Percentiles rank a stretch among this genome's conserved stretches.
phyloP scores from a whole-genome alignment of 805 yeast genomes.

The Kluyveromyces dobzhanskii region DNA sequence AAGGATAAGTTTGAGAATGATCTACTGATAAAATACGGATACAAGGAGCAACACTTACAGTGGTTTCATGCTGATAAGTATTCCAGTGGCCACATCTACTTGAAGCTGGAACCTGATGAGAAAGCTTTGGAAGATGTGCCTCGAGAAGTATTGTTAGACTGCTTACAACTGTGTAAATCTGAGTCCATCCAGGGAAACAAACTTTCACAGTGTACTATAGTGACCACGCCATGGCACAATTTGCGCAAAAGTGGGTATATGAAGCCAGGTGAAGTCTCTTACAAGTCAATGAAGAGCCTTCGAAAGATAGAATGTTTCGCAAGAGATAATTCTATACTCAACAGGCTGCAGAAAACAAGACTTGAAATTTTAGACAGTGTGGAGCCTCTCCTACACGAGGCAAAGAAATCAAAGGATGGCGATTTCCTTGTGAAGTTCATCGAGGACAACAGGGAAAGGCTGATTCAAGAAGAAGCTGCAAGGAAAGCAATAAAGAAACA shows the following conservation, averaged over 20 bases:
- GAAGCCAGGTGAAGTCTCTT: conserved; percentile 76
- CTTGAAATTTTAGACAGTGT: conserved; percentile 37
- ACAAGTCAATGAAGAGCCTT: conserved; percentile 49
- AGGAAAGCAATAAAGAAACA: conserved; percentile 16
- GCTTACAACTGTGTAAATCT: conserved; percentile 68
- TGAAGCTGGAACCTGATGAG: conserved; percentile 44
- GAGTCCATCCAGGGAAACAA: conserved; percentile 73
- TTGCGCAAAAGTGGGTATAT: conserved; percentile 57
- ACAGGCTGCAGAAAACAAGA: conserved; percentile 57
- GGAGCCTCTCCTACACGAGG: conserved; percentile 21
- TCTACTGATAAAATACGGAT: conserved; percentile 51
- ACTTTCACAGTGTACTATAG: conserved; percentile 52
- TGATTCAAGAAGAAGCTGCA: conserved; percentile 18
- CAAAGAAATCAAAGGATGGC: conserved; percentile 25
- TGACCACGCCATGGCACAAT: conserved; percentile 70
- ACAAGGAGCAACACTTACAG: conserved; percentile 43
- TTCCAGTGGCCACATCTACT: conserved; percentile 71
- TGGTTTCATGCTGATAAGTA: conserved; percentile 80
- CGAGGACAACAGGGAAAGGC: conserved; percentile 11
- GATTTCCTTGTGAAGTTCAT: conserved; percentile 17
- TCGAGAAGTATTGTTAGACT: conserved; percentile 40
- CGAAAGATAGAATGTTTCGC: conserved; percentile 44
- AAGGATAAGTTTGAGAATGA: conserved; percentile 67
- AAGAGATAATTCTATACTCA: conserved; percentile 51
- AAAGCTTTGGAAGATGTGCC: conserved; percentile 42